Base-by-base conservation (phyloP, 2,329 filamentous ascomycete species). In the Colletotrichum tropicale region DNA sequence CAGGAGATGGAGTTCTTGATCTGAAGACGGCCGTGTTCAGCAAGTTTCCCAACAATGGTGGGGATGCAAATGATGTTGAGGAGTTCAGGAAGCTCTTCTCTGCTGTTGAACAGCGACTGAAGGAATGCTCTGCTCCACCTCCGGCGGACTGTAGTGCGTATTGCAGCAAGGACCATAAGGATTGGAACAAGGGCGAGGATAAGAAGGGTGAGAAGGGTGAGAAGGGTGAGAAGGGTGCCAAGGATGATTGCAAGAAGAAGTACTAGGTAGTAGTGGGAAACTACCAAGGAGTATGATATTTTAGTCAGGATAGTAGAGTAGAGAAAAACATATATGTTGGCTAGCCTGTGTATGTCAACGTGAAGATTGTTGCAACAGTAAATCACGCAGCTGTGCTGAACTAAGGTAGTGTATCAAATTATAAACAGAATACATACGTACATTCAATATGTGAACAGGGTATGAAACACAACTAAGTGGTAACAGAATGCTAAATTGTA, bases 251-350 rank as follows among this genome's bases (percentile, higher is more conserved):
- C 43, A 21, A 48, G 43, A 48, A 48, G 43, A 48, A 48, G 2
- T 21, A 48, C 43, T 48, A 48, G 38, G 38, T 18, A 10, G 16
- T 43, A 18, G 38, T 18, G 0, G 18, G 18, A n/a, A 21, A 48
- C 9, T 48, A 12, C 3, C n/a, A 2, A 12, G 18, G 43, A 3
- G 9, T 3, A 48, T 9, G 38, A 5, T 48, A 12, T 0, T 3
- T 48, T 48, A 48, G 18, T 7, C 5, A 48, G 38, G 38, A 48
- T 48, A 48, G 0, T 7, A 48, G 38, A 4, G 38, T 7, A 7
- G 18, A n/a, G 38, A 12, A 6, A 4, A 48, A 21, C 5, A 3
- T 0, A 12, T 12, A 48, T 48, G 18, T 4, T 21, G 18, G 38
- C 18, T 43, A 43, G 16, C 38, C 38, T 18, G 16, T 5, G 16